phyloP scores from a whole-genome alignment of 2,329 filamentous ascomycete species.

The Stachybotrys elegans region DNA sequence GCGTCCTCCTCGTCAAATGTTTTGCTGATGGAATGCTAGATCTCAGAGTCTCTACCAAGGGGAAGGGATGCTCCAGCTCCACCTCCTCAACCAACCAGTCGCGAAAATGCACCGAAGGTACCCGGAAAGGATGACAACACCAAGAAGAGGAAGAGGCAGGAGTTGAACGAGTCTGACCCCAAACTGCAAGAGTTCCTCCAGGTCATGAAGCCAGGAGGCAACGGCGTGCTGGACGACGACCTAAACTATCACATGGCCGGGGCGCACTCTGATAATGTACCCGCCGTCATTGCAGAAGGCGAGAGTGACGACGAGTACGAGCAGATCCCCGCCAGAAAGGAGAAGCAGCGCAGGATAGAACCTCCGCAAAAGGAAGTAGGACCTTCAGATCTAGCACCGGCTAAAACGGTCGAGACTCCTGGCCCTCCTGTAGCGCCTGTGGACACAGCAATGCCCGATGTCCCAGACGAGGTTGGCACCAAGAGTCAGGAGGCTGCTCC shows the following conservation, averaged over 20 bases:
- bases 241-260: constrained; percentile 15
- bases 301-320: constrained; percentile 77
- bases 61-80: constrained; percentile 18
- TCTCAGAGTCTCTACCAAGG: constrained; percentile 36
- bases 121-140: constrained; percentile 30
- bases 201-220: constrained; percentile 61
- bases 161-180: constrained; percentile 58
- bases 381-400: constrained; percentile 6
- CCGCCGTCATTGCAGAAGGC: constrained; percentile 40
- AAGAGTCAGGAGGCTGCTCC: constrained; percentile 16
- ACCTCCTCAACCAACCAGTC: constrained; percentile 15
- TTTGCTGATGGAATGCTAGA: constrained; percentile 35
- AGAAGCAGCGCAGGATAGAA: constrained; percentile 36
- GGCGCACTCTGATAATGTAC: constrained; percentile 13
- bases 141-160: constrained; percentile 66
- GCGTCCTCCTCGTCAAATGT: constrained; percentile 11
- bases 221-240: constrained; percentile 27
- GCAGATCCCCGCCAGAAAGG: constrained; percentile 49
- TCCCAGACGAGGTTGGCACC: no score
- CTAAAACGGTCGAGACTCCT: constrained; percentile 13
- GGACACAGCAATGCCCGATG: no score
- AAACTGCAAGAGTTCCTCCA: constrained; percentile 84
- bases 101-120: constrained; percentile 10
- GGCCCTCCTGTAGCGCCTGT: constrained; percentile 7
- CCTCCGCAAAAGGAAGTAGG: constrained; percentile 16